Conservation (phyloP, 345 rosid species). For the Boechera retrofracta region DNA sequence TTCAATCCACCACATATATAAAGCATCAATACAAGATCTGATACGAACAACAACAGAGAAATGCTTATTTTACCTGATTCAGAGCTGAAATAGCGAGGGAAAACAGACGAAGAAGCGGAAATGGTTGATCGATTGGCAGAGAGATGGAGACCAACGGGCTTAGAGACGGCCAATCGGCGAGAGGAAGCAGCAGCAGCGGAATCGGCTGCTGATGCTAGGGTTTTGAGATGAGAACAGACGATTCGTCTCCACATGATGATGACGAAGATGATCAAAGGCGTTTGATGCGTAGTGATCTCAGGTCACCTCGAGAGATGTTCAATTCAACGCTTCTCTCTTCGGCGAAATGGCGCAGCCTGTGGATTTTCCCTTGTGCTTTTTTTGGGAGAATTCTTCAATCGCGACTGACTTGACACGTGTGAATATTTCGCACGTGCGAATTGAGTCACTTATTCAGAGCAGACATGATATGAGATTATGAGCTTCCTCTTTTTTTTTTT, state of each 20-base stretch:
- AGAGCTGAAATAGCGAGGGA: slow-evolving; percentile 51
- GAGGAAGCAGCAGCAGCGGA: slow-evolving; percentile 36
- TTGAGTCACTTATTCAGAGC: too few relatives aligned
- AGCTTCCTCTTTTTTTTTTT: too few relatives aligned
- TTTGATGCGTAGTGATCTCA: background rate
- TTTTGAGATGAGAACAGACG: slow-evolving; percentile 62
- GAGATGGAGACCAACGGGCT: slow-evolving; percentile 29
- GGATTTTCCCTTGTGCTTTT: background rate
- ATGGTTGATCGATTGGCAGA: slow-evolving; percentile 41
- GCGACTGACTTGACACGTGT: slow-evolving; percentile 4
- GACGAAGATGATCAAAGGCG: background rate
- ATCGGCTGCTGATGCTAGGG: slow-evolving; percentile 53
- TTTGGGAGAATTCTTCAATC: background rate
- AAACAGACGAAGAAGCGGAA: slow-evolving; percentile 36
- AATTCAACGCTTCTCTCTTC: slow-evolving; percentile 11
- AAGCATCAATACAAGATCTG: slow-evolving; percentile 12
- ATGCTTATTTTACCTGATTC: slow-evolving; percentile 51
- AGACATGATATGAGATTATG: too few relatives aligned
- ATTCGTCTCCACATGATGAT: slow-evolving; percentile 78
- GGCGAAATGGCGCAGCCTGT: slow-evolving; percentile 23
- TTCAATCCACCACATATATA: background rate
- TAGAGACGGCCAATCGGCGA: slow-evolving; percentile 46
- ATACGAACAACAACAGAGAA: background rate
- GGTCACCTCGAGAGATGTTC: background rate
- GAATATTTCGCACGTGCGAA: too few relatives aligned